These are phyloP conservation scores for Candida nitratophila DNA, from an alignment of 805 yeast species.

Conservation along the genomic window DNA sequence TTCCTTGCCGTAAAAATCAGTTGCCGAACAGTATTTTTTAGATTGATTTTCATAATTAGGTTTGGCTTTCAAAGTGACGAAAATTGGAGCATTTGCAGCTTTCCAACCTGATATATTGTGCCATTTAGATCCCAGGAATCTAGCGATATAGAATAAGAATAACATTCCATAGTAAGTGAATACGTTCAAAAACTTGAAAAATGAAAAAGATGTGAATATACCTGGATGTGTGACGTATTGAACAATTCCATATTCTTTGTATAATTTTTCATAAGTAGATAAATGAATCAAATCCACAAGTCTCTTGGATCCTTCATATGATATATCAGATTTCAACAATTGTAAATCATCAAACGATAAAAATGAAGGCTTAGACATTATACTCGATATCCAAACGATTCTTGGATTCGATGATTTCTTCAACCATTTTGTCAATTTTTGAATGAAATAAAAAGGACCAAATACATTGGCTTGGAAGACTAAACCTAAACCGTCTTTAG, in stretches of 20 bases:
- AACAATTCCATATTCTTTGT: conserved; percentile 42
- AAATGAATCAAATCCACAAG: conserved; percentile 76
- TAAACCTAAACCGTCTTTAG: conserved; percentile 74
- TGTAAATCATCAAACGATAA: conserved; percentile 73
- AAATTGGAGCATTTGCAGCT: conserved; percentile 84
- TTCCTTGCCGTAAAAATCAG: conserved; percentile 57
- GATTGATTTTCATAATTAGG: conserved; percentile 35
- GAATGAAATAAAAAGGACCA: conserved; percentile 84
- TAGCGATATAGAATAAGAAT: conserved; percentile 71
- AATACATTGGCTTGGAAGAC: conserved; percentile 96
- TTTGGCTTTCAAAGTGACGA: conserved; percentile 49
- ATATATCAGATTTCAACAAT: conserved; percentile 49
- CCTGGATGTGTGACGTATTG: conserved; percentile 92
- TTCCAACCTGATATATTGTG: conserved; percentile 83
- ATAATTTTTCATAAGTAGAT: conserved; percentile 53
- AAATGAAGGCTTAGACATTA: conserved; percentile 71
- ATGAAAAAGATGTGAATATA: conserved; percentile 78
- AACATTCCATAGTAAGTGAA: conserved; percentile 85
- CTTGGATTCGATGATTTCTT: conserved; percentile 40
- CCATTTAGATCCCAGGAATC: conserved; percentile 79
- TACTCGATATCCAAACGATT: conserved; percentile 79
- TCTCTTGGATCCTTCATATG: conserved; percentile 92
- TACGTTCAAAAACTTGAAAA: conserved; percentile 65
- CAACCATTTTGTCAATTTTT: conserved; percentile 49
- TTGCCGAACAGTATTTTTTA: conserved; percentile 68